A percentile compares a stretch with the other conserved stretches of the same genome.
Conservation (phyloP, 148 eudicot genomes). For the Rheum nobile region DNA sequence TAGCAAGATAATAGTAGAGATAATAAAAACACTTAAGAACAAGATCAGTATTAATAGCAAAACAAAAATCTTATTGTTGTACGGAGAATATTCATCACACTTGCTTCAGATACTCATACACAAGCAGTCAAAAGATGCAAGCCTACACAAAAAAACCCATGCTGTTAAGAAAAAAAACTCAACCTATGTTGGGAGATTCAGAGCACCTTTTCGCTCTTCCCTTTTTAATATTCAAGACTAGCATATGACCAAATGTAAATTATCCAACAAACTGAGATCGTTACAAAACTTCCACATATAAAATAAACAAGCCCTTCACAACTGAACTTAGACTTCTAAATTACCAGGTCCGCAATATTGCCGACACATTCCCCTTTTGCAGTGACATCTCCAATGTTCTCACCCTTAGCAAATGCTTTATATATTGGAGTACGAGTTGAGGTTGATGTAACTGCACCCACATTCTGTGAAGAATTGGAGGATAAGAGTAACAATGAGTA, state of each 20-base stretch:
- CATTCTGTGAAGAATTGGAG: conserved; percentile 44
- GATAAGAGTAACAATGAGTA: not conserved
- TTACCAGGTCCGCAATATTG: conserved; percentile 88
- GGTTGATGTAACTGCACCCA: conserved; percentile 94
- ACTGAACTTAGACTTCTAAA: not conserved
- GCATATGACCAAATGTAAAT: not conserved
- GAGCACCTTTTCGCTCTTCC: not conserved
- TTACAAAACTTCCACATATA: not conserved
- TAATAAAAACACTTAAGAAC: not conserved
- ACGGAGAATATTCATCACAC: not conserved
- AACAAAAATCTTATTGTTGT: not conserved
- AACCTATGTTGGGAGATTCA: not conserved
- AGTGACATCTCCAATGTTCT: conserved; percentile 96
- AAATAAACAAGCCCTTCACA: not conserved
- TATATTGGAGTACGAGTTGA: conserved; percentile 96
- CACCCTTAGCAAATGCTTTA: conserved; percentile 94
- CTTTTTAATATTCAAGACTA: not conserved
- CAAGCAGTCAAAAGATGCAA: not conserved
- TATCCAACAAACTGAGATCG: not conserved
- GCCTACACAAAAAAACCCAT: not conserved
- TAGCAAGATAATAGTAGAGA: not conserved
- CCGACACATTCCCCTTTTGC: conserved; percentile 99
- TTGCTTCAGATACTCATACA: not conserved
- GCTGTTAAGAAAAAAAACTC: not conserved
- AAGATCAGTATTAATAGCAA: not conserved